Evolutionary conservation across 176 grass and related monocot genomes (phyloP), one percentile per base, ranked within the genome.

Genomic region (Carex parvula): DNA sequence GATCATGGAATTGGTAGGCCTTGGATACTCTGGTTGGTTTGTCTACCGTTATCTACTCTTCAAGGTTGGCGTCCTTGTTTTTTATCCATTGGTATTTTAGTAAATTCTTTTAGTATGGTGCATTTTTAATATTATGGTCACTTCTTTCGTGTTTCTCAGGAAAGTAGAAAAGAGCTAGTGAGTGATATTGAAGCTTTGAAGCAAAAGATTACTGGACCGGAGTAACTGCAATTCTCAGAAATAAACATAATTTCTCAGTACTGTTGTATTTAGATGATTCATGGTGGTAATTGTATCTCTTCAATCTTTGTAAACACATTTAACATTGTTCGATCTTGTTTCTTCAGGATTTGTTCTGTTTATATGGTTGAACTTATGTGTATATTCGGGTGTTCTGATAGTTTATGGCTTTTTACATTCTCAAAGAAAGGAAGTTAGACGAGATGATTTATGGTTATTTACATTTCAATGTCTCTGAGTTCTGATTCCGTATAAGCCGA

Each of bases 1-100:
- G 75, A 6, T 97, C 32, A 78, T 97, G 86, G 91, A 97, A 81
- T 66, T 97, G 64, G 89, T 93, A 3, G 89, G 94, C 14, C 86
- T 97, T 35, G 82, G 88, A 16, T 93, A 90, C 84, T 79, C 86
- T 0, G 91, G 91, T 78, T 97, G 94, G 94, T 93, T 93, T 55
- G 86, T 97, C 9, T 97, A 93, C 11, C 88, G 91, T 4, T 93
- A 90, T 83, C 81, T 92, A 3, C 94, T 93, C 60, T 97, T 97
- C 81, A 91, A 97, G 89, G 94, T 90, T 84, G 59, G 55, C 75
- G n/a, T 86, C 9, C 62, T 64, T 60, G 58, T 56, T 53, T 73
- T n/a, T n/a, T 53, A 11, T 3, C 57, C 55, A 26, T 86, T 89
- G 46, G 4, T 53, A 64, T 64, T 64, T 59, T 69, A 79, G 32